Conservation (phyloP, 495 filamentous ascomycete species). For the Viridothelium virens region DNA sequence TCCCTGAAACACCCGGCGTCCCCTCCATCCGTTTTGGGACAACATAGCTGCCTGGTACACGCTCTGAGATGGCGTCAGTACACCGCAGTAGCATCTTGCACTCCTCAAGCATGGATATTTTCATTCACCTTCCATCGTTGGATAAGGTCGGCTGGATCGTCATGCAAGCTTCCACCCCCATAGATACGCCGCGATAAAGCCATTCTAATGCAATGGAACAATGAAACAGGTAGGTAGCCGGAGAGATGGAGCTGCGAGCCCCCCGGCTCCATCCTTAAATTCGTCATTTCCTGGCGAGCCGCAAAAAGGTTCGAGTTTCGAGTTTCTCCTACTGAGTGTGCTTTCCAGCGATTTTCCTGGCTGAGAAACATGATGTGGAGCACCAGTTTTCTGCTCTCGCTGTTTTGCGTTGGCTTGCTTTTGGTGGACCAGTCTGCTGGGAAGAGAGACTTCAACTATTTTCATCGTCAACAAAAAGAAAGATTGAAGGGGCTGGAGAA, state of each 20-base stretch:
- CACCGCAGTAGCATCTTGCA: not conserved
- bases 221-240: not conserved
- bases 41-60: not conserved
- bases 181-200: not conserved
- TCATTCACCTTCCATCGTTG: slow-evolving; percentile 3
- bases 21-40: not conserved
- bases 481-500: not conserved
- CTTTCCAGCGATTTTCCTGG: not conserved
- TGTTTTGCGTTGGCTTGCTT: not conserved
- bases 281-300: not conserved
- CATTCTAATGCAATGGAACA: not conserved
- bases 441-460: slow-evolving; percentile 14
- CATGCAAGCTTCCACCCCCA: not conserved
- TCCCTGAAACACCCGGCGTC: not conserved
- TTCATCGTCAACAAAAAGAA: slow-evolving; percentile 10
- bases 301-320: not conserved
- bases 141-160: not conserved
- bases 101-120: not conserved
- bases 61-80: not conserved
- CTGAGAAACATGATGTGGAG: not conserved
- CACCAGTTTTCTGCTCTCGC: not conserved
- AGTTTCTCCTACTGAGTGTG: not conserved
- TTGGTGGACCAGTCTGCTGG: not conserved
- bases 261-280: not conserved
- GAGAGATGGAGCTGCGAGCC: not conserved